phyloP scores from a whole-genome alignment of 257 asterid genomes.

The Nicotiana benthamiana region DNA sequence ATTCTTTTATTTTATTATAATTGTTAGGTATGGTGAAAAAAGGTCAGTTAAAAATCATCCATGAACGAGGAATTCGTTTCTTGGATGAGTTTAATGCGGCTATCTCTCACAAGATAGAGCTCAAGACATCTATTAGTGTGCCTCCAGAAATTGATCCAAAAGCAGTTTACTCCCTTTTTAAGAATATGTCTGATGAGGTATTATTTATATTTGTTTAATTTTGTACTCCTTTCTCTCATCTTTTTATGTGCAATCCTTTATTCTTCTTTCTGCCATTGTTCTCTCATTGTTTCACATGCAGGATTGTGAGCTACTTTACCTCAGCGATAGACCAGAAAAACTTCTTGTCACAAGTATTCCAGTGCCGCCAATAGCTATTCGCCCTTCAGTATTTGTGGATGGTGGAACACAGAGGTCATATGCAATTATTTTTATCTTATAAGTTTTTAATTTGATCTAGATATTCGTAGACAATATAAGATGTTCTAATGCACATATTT shows the following conservation, averaged over 20 bases:
- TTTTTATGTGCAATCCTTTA: neutral
- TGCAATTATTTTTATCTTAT: neutral
- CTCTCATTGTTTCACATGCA: slow-evolving; percentile 17
- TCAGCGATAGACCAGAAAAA: slow-evolving; percentile 79
- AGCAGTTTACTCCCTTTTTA: slow-evolving; percentile 50
- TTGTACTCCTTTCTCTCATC: neutral
- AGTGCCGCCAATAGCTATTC: slow-evolving; percentile 85
- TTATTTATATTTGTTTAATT: neutral
- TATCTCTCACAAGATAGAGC: slow-evolving; percentile 48
- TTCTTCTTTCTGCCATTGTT: neutral
- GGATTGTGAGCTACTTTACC: slow-evolving; percentile 92
- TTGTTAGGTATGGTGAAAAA: slow-evolving; percentile 75
- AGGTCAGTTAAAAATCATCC: slow-evolving; percentile 41
- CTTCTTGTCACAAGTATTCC: slow-evolving; percentile 63
- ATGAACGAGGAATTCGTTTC: slow-evolving; percentile 46
- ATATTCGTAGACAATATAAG: neutral
- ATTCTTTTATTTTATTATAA: slow-evolving; percentile 2
- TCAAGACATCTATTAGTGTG: slow-evolving; percentile 29
- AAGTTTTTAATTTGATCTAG: neutral
- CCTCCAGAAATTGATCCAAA: slow-evolving; percentile 50
- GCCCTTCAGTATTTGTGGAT: slow-evolving; percentile 92
- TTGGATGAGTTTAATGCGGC: slow-evolving; percentile 44
- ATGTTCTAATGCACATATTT: neutral
- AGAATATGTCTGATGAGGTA: slow-evolving; percentile 77
- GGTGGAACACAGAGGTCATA: slow-evolving; percentile 73